Evolutionary conservation across 78 protist species (phyloP), one percentile per base, ranked within the genome.

Genomic region (Planoprotostelium fungivorum): DNA sequence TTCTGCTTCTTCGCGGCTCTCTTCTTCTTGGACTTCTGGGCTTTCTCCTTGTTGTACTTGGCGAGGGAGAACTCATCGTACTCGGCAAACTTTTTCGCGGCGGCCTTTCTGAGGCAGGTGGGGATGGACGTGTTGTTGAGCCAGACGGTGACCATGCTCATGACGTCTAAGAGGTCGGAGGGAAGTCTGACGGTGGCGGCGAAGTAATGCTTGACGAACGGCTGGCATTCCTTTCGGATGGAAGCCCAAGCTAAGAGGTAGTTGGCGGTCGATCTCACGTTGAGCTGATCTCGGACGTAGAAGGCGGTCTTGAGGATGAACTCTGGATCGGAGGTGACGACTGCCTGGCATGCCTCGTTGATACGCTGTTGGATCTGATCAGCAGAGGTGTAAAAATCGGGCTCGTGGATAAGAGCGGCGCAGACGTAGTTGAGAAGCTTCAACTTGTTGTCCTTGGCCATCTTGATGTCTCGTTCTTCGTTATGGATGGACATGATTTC

Each of bases 1-100:
- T 92, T 92, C 88, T 63, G 86, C 92, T 91, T 88, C 87, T 85
- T 90, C 16, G 73, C 73, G 16, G 5, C 73, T 51, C 73, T 51
- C 16, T 16, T 51, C 86, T 89, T 83, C 92, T 94, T 97, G 87
- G 86, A 34, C 93, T 94, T 94, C 83, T 94, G 88, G 29, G 94
- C 86, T 16, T 87, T 38, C 84, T 91, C 96, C 87, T 94, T 95
- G 95, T 97, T 93, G 94, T 97, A 96, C 91, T 97, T 97, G 87
- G 95, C 98, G 38, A 97, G 93, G 86, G 91, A 95, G 92, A 94
- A 95, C 73, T 90, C 92, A 88, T 94, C 95, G 89, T 95, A 97
- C 38, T 92, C 93, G 39, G 87, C 28, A 83, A 97, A 97, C 83
- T 94, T 95, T 28, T 38, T 93, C 31, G 85, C 91, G 96, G 95